Conservation (phyloP, 2,329 filamentous ascomycete species). For the Apiospora hydei region DNA sequence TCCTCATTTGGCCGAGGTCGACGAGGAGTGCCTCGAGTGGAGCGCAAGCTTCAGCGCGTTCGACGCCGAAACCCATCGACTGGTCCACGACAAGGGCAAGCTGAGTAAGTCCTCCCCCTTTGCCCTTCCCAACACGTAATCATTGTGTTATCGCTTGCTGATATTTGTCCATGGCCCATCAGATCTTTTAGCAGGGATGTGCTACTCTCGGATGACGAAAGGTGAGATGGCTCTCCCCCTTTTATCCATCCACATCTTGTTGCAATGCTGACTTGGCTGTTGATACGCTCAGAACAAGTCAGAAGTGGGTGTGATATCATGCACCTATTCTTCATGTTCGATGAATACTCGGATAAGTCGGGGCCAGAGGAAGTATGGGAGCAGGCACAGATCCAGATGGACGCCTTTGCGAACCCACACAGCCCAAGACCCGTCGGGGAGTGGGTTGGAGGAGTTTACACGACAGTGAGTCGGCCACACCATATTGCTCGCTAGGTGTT, state of each 20-base stretch:
- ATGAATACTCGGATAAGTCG: constrained; percentile 32
- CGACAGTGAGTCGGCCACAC: constrained; percentile 33
- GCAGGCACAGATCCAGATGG: constrained; percentile 29
- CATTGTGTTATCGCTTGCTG: background rate
- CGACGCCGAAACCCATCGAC: constrained; percentile 26
- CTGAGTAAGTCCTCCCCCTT: constrained; percentile 27
- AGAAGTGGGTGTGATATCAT: constrained; percentile 31
- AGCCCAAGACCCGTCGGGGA: constrained; percentile 27
- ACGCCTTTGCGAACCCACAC: constrained; percentile 29
- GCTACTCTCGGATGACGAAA: constrained; percentile 26
- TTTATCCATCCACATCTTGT: background rate
- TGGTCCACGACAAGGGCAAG: constrained; percentile 30
- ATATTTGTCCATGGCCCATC: background rate
- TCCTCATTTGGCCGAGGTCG: constrained; percentile 26
- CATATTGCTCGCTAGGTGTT: background rate
- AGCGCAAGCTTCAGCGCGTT: constrained; percentile 30
- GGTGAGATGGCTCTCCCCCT: background rate
- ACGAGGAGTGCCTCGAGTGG: constrained; percentile 30
- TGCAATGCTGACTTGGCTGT: background rate
- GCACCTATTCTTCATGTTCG: constrained; percentile 34
- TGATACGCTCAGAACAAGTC: constrained; percentile 27
- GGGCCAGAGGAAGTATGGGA: constrained; percentile 27
- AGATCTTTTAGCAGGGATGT: constrained; percentile 30
- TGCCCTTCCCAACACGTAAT: background rate
- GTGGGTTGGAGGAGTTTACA: constrained; percentile 32